phyloP scores from a whole-genome alignment of 1,284 basidiomycete species.

The Rhizopogon hawkerae region DNA sequence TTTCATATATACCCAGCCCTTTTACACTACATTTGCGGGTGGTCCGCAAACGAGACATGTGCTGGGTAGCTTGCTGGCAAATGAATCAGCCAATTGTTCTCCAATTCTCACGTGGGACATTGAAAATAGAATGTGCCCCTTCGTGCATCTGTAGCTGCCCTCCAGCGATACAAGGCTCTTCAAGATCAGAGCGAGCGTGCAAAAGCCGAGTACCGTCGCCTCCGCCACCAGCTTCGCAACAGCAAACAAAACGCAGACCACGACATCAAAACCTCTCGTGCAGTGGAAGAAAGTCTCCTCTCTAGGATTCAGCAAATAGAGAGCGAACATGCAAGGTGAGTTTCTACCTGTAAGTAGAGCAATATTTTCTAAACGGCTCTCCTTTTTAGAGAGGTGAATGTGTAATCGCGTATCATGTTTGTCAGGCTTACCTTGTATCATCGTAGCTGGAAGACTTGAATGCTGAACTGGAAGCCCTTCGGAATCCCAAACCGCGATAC shows the following conservation, averaged over 20 bases:
- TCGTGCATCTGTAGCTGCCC: constrained; percentile 20
- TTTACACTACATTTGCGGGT: neutral
- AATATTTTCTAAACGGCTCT: constrained; percentile 12
- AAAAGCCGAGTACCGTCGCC: constrained; percentile 19
- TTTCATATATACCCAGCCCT: neutral
- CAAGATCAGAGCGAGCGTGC: constrained; percentile 27
- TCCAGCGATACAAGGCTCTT: constrained; percentile 24
- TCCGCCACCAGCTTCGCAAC: constrained; percentile 24
- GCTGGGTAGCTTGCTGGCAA: neutral
- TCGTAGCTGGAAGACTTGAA: constrained; percentile 26
- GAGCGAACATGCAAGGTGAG: constrained; percentile 22
- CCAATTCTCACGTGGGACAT: constrained; percentile 15
- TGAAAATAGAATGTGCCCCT: constrained; percentile 22
- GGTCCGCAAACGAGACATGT: neutral
- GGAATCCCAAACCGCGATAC: constrained; percentile 12
- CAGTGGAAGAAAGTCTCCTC: constrained; percentile 29
- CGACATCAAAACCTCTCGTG: constrained; percentile 27
- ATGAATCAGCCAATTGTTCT: constrained; percentile 1
- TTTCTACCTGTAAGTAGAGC: constrained; percentile 1
- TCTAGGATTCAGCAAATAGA: constrained; percentile 24
- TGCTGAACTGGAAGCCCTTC: constrained; percentile 21
- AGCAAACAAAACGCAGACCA: constrained; percentile 26
- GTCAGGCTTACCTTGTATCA: constrained; percentile 13
- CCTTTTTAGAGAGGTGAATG: constrained; percentile 25
- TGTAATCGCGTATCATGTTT: constrained; percentile 8